Evolutionary conservation across 2,329 filamentous ascomycete species (phyloP).

Genomic region (Alternaria postmessia): DNA sequence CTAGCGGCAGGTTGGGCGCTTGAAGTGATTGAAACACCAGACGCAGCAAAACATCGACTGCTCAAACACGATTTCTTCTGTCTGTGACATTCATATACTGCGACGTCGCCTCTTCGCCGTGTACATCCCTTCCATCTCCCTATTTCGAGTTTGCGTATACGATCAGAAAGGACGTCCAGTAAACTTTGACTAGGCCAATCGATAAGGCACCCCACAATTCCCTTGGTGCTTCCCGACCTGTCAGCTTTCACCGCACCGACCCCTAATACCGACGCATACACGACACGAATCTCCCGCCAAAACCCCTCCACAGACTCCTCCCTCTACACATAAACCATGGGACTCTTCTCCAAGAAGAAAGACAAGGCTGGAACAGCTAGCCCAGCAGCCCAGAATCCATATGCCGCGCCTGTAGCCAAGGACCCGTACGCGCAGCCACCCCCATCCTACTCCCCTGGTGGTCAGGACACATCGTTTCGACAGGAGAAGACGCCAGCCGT

Average conservation of each 20-base stretch:
- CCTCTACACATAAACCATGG: constrained; percentile 44
- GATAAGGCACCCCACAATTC: constrained; percentile 27
- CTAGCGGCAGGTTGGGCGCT: constrained; percentile 33
- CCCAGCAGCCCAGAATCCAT: constrained; percentile 57
- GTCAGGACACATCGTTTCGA: constrained; percentile 44
- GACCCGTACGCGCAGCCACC: constrained; percentile 63
- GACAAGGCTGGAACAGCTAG: constrained; percentile 61
- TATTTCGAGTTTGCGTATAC: neutral
- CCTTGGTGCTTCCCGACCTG: constrained; percentile 18
- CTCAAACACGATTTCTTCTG: constrained; percentile 29
- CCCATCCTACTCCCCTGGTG: constrained; percentile 48
- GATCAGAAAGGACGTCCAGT: neutral
- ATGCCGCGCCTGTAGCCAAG: constrained; percentile 53
- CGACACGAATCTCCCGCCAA: neutral
- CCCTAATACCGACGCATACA: neutral
- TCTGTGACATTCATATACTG: constrained; percentile 17
- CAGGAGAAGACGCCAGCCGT: constrained; percentile 56
- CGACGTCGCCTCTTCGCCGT: neutral
- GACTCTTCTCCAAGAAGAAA: constrained; percentile 64
- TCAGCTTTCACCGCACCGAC: constrained; percentile 1
- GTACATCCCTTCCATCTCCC: neutral
- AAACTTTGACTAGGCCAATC: constrained; percentile 14
- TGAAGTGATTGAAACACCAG: constrained; percentile 31
- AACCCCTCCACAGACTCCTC: neutral
- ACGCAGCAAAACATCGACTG: constrained; percentile 24